These are phyloP conservation scores for Bipolaris cookei DNA, from an alignment of 2,329 filamentous ascomycete genomes.

Conservation along the genomic window DNA sequence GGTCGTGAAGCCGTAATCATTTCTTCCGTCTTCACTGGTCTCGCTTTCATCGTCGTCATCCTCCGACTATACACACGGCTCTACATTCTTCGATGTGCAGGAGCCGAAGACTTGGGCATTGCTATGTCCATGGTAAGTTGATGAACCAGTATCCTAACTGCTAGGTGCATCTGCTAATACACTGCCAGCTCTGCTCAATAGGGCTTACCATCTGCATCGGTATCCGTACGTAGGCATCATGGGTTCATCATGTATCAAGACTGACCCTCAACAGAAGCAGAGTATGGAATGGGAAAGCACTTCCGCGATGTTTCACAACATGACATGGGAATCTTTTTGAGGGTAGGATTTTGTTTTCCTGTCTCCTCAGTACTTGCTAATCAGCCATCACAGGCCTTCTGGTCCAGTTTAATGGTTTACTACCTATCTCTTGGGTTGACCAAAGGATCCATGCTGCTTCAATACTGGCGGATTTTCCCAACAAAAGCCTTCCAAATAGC, in stretches of 20 bases:
- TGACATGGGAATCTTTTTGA: conserved; percentile 30
- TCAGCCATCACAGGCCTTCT: conserved; percentile 34
- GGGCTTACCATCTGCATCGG: conserved; percentile 38
- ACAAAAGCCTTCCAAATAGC: conserved; percentile 35
- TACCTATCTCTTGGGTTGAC: conserved; percentile 43
- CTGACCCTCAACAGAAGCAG: conserved; percentile 34
- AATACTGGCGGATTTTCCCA: conserved; percentile 42
- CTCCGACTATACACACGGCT: conserved; percentile 42
- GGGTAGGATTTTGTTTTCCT: conserved; percentile 22
- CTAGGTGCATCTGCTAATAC: neutral
- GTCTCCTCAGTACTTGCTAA: conserved; percentile 2
- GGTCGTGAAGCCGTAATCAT: conserved; percentile 32
- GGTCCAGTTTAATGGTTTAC: conserved; percentile 43
- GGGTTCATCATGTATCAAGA: neutral
- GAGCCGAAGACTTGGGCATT: conserved; percentile 41
- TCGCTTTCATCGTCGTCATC: conserved; percentile 31
- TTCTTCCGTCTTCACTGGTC: conserved; percentile 35
- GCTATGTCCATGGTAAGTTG: conserved; percentile 33
- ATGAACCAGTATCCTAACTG: neutral
- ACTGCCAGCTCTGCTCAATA: conserved; percentile 27
- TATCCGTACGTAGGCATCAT: conserved; percentile 29
- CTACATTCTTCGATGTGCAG: conserved; percentile 36
- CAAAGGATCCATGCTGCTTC: conserved; percentile 44
- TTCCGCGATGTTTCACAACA: conserved; percentile 17
- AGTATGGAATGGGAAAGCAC: conserved; percentile 41